phyloP scores from a whole-genome alignment of 495 filamentous ascomycete genomes.

The Hypoxylon crocopeplum region DNA sequence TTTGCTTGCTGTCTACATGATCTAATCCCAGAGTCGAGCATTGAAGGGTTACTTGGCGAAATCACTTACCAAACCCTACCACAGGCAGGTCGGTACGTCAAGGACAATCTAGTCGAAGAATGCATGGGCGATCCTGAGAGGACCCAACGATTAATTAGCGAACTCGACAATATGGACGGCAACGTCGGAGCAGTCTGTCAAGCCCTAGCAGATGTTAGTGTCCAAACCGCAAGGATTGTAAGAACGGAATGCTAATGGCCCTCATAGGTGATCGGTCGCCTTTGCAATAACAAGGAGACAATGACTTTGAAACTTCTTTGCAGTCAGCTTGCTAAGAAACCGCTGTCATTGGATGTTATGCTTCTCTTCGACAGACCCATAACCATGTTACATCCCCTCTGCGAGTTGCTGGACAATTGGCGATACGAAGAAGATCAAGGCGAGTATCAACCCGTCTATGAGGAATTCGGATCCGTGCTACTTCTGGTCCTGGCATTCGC shows the following conservation, averaged over 20 bases:
- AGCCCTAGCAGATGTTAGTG: constrained; percentile 76
- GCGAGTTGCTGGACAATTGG: constrained; percentile 86
- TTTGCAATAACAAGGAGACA: constrained; percentile 85
- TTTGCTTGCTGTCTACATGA: constrained; percentile 89
- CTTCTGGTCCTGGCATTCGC: constrained; percentile 82
- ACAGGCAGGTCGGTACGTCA: constrained; percentile 73
- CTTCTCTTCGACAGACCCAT: constrained; percentile 81
- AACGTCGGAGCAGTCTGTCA: constrained; percentile 90
- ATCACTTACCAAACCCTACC: constrained; percentile 84
- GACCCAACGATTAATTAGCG: constrained; percentile 73
- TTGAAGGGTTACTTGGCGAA: constrained; percentile 82
- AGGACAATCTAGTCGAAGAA: constrained; percentile 76
- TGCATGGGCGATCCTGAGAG: constrained; percentile 74
- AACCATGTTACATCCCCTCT: constrained; percentile 81
- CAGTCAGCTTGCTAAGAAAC: constrained; percentile 77
- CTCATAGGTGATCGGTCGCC: constrained; percentile 71
- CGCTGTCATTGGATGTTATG: constrained; percentile 81
- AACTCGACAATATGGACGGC: constrained; percentile 92
- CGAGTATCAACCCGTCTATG: constrained; percentile 95
- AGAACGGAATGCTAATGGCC: constrained; percentile 20
- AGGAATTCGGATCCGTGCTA: constrained; percentile 91
- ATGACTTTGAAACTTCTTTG: constrained; percentile 89
- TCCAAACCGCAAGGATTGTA: neutral
- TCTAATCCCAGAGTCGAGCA: constrained; percentile 77
- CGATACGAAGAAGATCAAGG: constrained; percentile 91